Evolutionary conservation across 2,329 filamentous ascomycete genomes (phyloP).

Genomic region (Fusarium sp.): DNA sequence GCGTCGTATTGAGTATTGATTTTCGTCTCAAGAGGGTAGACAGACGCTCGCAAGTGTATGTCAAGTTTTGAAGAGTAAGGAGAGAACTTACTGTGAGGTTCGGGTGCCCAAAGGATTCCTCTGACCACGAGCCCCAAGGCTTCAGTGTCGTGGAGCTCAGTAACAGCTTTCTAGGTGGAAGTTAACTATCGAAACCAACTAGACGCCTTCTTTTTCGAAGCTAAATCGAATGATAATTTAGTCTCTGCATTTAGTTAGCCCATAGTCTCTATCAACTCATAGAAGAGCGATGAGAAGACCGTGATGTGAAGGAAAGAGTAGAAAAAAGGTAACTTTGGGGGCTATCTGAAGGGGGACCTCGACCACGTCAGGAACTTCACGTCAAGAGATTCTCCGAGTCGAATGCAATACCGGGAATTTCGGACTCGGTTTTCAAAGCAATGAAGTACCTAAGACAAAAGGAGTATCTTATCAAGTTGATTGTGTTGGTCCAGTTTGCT

Average conservation of each 20-base stretch:
- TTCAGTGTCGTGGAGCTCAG: neutral
- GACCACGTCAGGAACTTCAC: neutral
- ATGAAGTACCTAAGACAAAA: neutral
- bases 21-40: neutral
- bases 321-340: neutral
- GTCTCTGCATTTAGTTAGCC: neutral
- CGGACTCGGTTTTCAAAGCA: neutral
- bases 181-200: neutral
- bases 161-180: neutral
- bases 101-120: neutral
- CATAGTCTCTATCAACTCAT: neutral
- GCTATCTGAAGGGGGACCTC: neutral
- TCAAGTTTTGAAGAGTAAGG: rapidly evolving
- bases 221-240: neutral
- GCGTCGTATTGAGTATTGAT: neutral
- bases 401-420: neutral
- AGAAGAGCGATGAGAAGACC: neutral
- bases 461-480: neutral
- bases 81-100: rapidly evolving
- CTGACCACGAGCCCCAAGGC: neutral
- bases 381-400: neutral
- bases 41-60: rapidly evolving
- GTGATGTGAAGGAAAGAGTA: neutral
- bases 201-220: neutral
- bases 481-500: neutral